Evolutionary conservation across 1,139 yeast genomes (phyloP).

Genomic region (Nadsonia commutata): DNA sequence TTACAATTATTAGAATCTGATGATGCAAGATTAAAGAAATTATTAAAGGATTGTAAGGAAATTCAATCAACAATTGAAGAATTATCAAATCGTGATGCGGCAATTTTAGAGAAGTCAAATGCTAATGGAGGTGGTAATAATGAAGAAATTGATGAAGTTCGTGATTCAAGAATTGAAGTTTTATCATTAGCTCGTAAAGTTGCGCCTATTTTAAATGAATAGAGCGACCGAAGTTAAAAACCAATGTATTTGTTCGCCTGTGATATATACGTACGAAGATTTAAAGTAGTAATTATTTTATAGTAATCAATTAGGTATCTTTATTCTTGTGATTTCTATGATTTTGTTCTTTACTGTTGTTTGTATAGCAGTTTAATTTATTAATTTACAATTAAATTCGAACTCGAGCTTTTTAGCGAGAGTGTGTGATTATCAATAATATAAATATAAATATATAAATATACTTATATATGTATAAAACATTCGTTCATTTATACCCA

Average conservation of each 20-base stretch:
- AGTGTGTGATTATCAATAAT: no score
- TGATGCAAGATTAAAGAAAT: slow-evolving; percentile 42
- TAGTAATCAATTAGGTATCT: no score
- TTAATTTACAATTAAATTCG: no score
- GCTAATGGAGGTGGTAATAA: not conserved
- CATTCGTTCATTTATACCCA: no score
- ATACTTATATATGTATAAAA: no score
- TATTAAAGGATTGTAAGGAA: slow-evolving; percentile 22
- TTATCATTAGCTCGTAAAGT: not conserved
- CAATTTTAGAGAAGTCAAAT: not conserved
- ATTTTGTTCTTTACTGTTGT: no score
- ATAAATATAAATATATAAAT: no score
- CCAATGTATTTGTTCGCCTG: not conserved
- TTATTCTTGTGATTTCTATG: no score
- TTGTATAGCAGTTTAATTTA: no score
- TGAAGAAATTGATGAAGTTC: not conserved
- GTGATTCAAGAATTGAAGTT: not conserved
- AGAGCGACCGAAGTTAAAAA: no score
- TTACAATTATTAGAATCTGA: slow-evolving; percentile 83
- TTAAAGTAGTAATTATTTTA: not conserved
- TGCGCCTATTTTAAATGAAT: not conserved
- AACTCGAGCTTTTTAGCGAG: no score
- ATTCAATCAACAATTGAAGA: slow-evolving; percentile 20
- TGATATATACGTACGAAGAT: not conserved
- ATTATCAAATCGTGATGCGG: slow-evolving; percentile 20